Evolutionary conservation across 257 asterid species (phyloP).

Genomic region (Galeopsis tetrahit): DNA sequence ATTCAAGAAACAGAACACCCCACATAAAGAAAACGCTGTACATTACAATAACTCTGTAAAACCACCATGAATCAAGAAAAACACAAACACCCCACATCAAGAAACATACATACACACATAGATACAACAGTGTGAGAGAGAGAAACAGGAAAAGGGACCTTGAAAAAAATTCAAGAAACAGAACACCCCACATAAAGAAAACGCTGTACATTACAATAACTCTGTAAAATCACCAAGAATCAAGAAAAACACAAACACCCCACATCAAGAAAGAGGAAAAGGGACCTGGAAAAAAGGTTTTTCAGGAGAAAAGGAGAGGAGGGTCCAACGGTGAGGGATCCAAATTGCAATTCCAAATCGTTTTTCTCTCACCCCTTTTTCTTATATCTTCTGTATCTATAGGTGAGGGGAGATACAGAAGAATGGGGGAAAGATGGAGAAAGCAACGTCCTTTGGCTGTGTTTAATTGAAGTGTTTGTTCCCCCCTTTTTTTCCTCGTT

Average conservation of each 20-base stretch:
- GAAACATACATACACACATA: neutral
- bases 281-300: constrained; percentile 38
- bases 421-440: constrained; percentile 21
- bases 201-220: neutral
- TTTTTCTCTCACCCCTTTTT: neutral
- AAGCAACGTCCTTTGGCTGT: constrained; percentile 13
- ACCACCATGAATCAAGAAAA: no score
- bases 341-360: constrained; percentile 29
- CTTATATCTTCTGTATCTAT: constrained; percentile 34
- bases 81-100: no score
- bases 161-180: neutral
- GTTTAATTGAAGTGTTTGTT: constrained; percentile 33
- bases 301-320: constrained; percentile 37
- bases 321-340: constrained; percentile 36
- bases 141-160: no score
- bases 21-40: neutral
- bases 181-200: neutral
- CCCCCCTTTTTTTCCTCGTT: constrained; percentile 36
- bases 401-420: constrained; percentile 24
- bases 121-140: no score
- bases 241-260: no score
- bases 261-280: neutral
- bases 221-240: no score
- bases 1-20: no score
- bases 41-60: no score